A percentile compares a stretch with the other conserved stretches of the same genome.
Evolutionary conservation across 257 asterid genomes (phyloP).

Genomic region (Coffea canephora): DNA sequence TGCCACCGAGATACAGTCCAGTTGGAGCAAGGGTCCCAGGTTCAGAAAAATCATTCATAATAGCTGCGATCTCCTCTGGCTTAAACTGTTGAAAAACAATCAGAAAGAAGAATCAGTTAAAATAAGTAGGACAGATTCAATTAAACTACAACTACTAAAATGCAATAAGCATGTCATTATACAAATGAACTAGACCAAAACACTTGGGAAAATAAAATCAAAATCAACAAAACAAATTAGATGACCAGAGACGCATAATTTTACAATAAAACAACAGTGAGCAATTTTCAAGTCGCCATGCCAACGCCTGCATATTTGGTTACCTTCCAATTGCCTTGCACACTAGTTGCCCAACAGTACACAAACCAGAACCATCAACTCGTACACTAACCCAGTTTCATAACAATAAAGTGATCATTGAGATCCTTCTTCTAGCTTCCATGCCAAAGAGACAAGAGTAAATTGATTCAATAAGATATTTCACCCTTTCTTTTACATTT

Average conservation of each 20-base stretch:
- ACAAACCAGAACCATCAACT: background rate
- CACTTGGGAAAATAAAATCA: background rate
- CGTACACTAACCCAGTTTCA: background rate
- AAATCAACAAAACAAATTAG: background rate
- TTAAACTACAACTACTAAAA: background rate
- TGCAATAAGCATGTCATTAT: background rate
- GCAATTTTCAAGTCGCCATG: background rate
- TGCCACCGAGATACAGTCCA: conserved; percentile 39
- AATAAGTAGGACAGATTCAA: background rate
- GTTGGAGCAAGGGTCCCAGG: conserved; percentile 46
- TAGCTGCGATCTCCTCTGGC: conserved; percentile 34
- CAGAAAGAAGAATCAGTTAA: background rate
- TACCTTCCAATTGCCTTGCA: background rate
- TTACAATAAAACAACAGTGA: background rate
- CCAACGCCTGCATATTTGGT: background rate
- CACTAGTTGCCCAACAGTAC: background rate
- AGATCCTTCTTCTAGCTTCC: too few relatives aligned
- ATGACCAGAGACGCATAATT: background rate
- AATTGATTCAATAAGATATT: too few relatives aligned
- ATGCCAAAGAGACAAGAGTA: too few relatives aligned
- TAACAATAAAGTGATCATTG: too few relatives aligned
- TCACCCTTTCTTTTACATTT: too few relatives aligned
- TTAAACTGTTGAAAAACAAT: conserved; percentile 24
- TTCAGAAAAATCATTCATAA: conserved; percentile 35
- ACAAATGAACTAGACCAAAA: background rate